Conservation (phyloP, 2,329 filamentous ascomycete species). For the Colletotrichum simmondsii region DNA sequence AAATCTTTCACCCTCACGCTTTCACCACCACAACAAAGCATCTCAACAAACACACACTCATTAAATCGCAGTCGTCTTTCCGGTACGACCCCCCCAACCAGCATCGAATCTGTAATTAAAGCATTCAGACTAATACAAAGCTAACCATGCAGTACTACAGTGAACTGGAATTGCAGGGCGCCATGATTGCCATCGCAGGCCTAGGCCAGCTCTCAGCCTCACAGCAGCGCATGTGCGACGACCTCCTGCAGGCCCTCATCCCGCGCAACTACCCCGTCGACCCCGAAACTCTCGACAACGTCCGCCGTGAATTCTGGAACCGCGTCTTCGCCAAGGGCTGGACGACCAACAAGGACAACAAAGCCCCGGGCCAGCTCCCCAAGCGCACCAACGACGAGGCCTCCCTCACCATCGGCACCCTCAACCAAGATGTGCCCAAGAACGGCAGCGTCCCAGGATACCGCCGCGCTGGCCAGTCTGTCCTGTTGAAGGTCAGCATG, state of each 20-base stretch:
- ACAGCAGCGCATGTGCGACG: slow-evolving; percentile 10
- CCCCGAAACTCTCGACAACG: neutral
- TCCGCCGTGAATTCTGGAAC: slow-evolving; percentile 5
- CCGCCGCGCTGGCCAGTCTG: slow-evolving; percentile 17
- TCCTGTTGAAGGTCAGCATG: slow-evolving; percentile 14
- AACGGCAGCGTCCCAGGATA: neutral
- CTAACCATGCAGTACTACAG: neutral
- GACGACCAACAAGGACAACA: neutral
- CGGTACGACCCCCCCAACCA: neutral
- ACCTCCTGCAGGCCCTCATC: slow-evolving; percentile 3
- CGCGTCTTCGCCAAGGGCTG: slow-evolving; percentile 11
- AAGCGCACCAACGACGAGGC: slow-evolving; percentile 23
- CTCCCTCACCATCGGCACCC: slow-evolving; percentile 13
- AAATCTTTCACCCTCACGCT: neutral
- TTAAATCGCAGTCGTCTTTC: neutral
- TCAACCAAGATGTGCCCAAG: slow-evolving; percentile 23
- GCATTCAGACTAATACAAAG: neutral
- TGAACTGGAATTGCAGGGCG: neutral
- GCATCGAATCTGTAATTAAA: too few relatives aligned
- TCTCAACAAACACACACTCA: too few relatives aligned
- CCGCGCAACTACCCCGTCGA: neutral
- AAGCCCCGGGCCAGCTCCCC: neutral
- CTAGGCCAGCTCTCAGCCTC: neutral
- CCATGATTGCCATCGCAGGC: slow-evolving; percentile 5
- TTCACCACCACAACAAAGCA: neutral